These are phyloP conservation scores for Tulasnella sp. DNA, from an alignment of 768 basidiomycete genomes.

Conservation along the genomic window DNA sequence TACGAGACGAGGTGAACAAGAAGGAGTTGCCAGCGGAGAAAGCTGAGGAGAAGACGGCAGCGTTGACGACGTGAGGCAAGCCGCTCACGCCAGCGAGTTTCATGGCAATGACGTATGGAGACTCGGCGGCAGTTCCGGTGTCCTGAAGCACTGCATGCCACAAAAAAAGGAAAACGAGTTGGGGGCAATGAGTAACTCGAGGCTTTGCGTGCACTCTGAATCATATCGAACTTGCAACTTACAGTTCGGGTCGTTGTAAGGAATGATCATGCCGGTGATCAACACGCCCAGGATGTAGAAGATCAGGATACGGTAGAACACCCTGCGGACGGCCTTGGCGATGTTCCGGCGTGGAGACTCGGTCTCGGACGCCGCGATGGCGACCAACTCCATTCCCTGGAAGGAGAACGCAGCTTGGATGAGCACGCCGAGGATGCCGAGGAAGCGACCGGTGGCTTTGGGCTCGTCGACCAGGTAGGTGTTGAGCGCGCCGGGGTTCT, in stretches of 20 bases:
- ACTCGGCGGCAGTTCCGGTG: conserved; percentile 64
- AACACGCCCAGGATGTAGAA: conserved; percentile 76
- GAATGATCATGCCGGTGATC: conserved; percentile 72
- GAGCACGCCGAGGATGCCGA: conserved; percentile 45
- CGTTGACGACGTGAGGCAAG: conserved; percentile 69
- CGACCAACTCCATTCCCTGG: conserved; percentile 70
- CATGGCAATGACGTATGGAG: conserved; percentile 84
- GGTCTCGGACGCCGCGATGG: conserved; percentile 70
- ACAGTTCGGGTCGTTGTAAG: conserved; percentile 52
- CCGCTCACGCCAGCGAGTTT: conserved; percentile 62
- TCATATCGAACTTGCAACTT: conserved; percentile 43
- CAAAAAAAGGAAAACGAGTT: neutral
- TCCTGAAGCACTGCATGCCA: conserved; percentile 33
- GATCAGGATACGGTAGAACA: conserved; percentile 74
- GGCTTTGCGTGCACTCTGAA: neutral
- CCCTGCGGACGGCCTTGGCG: conserved; percentile 66
- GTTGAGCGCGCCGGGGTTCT: conserved; percentile 35
- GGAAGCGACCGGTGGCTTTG: conserved; percentile 40
- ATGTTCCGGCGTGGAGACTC: conserved; percentile 76
- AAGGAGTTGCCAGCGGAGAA: conserved; percentile 36
- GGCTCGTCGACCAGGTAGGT: conserved; percentile 23
- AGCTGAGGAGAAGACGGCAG: conserved; percentile 51
- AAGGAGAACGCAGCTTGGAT: conserved; percentile 68
- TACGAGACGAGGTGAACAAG: conserved; percentile 34
- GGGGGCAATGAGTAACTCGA: neutral